phyloP scores from a whole-genome alignment of 2,329 filamentous ascomycete species.

The Ceratocystis cubensis region DNA sequence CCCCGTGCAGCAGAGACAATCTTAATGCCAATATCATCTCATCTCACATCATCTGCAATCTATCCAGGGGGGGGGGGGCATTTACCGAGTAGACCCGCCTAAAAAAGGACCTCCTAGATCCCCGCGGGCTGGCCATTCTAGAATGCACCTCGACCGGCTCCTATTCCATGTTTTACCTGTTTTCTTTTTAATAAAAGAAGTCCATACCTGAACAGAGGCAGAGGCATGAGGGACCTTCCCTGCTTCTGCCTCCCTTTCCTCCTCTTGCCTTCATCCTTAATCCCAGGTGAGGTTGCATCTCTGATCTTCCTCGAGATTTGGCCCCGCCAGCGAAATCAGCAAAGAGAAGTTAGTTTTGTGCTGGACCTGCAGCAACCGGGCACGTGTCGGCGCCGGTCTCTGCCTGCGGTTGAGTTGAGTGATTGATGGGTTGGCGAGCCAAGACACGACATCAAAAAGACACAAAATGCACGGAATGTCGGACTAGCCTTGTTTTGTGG shows the following conservation, averaged over 20 bases:
- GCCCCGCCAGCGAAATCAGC: not conserved
- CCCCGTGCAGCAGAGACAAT: not conserved
- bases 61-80: not conserved
- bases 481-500: not conserved
- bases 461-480: not conserved
- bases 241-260: not conserved
- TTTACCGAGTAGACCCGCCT: not conserved
- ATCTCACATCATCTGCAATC: not conserved
- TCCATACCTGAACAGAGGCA: not conserved
- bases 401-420: not conserved
- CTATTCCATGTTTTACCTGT: not conserved
- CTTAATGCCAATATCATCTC: not conserved
- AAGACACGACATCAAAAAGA: not conserved
- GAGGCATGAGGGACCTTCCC: not conserved
- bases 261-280: not conserved
- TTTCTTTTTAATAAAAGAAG: not conserved
- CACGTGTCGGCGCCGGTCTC: not conserved
- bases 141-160: not conserved
- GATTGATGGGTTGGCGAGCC: not conserved
- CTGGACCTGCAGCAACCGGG: not conserved
- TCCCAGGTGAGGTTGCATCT: not conserved
- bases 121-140: not conserved
- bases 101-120: no score
- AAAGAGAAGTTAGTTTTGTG: not conserved
- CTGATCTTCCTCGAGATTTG: not conserved